A percentile compares a stretch with the other conserved stretches of the same genome.
Conservation (phyloP, 306 rosid genomes). For the Dicorynia guianensis region DNA sequence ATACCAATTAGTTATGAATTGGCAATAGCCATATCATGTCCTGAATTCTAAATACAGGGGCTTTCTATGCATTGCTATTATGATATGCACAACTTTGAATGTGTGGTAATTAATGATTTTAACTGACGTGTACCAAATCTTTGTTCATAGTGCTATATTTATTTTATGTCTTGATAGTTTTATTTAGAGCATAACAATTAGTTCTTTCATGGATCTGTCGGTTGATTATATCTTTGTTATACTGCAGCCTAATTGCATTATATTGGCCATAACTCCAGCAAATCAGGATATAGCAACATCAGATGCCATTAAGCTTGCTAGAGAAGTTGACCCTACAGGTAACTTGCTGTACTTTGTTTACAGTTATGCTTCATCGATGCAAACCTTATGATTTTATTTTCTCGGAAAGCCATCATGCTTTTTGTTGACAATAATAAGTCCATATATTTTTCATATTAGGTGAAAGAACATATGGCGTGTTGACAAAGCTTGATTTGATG, state of each 20-base stretch:
- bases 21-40: too few relatives aligned
- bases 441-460: slow-evolving; percentile 51
- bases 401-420: slow-evolving; percentile 1
- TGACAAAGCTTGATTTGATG: slow-evolving; percentile 97
- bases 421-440: slow-evolving; percentile 28
- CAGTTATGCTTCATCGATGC: slow-evolving; percentile 25
- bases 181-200: not conserved
- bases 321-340: slow-evolving; percentile 93
- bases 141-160: too few relatives aligned
- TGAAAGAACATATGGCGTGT: slow-evolving; percentile 86
- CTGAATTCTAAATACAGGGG: too few relatives aligned
- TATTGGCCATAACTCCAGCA: slow-evolving; percentile 92
- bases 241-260: slow-evolving; percentile 86
- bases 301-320: slow-evolving; percentile 83
- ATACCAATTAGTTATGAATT: too few relatives aligned
- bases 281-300: slow-evolving; percentile 95
- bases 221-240: not conserved
- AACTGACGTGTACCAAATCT: too few relatives aligned
- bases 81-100: too few relatives aligned
- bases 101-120: too few relatives aligned
- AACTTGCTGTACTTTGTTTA: slow-evolving; percentile 29
- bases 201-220: not conserved
- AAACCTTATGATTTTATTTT: slow-evolving; percentile 20
- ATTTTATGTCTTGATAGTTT: not conserved
- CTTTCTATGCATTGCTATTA: too few relatives aligned